Conservation (phyloP, 2,329 filamentous ascomycete species). For the Lomentospora prolificans region DNA sequence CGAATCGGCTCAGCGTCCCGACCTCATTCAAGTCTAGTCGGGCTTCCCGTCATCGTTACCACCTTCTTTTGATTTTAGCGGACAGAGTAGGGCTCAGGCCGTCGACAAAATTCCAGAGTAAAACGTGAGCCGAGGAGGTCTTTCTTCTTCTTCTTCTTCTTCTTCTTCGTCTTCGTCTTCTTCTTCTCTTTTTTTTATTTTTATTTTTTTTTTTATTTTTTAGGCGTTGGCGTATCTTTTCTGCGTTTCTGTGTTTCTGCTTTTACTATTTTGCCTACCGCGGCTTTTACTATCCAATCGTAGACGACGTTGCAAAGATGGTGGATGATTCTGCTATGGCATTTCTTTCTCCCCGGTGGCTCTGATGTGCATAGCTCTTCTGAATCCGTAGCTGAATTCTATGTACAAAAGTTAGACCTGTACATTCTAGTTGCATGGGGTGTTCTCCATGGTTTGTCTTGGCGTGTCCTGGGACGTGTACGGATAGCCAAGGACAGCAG, state of each 20-base stretch:
- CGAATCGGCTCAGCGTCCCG: neutral
- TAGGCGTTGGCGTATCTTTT: neutral
- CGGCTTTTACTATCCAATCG: too few species aligned
- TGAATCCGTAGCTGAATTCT: neutral
- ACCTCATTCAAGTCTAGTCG: neutral
- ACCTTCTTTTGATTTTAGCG: neutral
- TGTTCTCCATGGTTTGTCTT: too few species aligned
- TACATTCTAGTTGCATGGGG: too few species aligned
- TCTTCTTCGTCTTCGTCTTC: too few species aligned
- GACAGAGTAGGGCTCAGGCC: neutral
- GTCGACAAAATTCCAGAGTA: neutral
- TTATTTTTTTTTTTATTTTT: neutral
- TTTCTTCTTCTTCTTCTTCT: too few species aligned
- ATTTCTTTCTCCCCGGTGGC: neutral
- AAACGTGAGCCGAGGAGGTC: neutral
- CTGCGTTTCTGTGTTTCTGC: too few species aligned
- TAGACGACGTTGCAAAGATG: neutral
- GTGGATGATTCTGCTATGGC: neutral
- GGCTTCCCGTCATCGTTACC: neutral
- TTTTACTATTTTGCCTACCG: too few species aligned
- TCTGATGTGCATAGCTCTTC: neutral
- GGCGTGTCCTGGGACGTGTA: too few species aligned
- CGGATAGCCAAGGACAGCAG: too few species aligned
- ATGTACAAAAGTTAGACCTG: conserved; percentile 2
- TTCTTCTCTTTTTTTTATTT: neutral